phyloP scores from a whole-genome alignment of 1,284 basidiomycete species.

The Apiotrichum siamense region DNA sequence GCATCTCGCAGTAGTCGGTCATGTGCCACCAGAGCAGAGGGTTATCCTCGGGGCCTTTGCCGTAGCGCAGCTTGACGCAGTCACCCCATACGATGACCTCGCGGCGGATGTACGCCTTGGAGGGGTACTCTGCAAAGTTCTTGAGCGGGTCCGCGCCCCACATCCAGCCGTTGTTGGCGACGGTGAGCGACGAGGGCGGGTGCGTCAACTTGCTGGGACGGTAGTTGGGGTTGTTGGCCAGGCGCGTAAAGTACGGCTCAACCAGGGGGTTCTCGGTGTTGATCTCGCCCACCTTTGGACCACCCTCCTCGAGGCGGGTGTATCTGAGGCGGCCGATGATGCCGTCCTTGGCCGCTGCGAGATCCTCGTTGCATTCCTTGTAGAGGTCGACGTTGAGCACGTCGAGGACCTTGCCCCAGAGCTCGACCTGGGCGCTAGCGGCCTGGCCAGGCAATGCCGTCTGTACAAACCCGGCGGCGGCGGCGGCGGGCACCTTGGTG shows the following conservation, averaged over 20 bases:
- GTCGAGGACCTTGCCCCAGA: conserved; percentile 72
- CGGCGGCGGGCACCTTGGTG: conserved; percentile 60
- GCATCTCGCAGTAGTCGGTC: conserved; percentile 71
- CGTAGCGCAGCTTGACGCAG: conserved; percentile 96
- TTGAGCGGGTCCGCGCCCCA: conserved; percentile 91
- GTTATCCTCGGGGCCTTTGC: conserved; percentile 67
- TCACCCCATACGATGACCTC: conserved; percentile 98
- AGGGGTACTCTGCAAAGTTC: conserved; percentile 90
- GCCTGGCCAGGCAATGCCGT: conserved; percentile 52
- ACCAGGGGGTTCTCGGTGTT: conserved; percentile 68
- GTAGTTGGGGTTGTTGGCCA: conserved; percentile 55
- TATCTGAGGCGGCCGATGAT: conserved; percentile 73
- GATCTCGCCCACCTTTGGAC: conserved; percentile 78
- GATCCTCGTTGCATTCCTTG: conserved; percentile 75
- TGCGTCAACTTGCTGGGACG: conserved; percentile 55
- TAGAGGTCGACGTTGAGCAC: conserved; percentile 83
- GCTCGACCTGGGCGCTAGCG: conserved; percentile 53
- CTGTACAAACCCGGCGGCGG: conserved; percentile 62
- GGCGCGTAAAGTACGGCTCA: conserved; percentile 82
- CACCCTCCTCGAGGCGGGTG: conserved; percentile 69
- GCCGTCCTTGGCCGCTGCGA: conserved; percentile 63
- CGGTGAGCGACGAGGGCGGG: conserved; percentile 64
- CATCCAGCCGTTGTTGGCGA: conserved; percentile 99
- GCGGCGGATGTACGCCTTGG: conserved; percentile 91
- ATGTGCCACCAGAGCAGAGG: conserved; percentile 95